Percentiles rank a stretch among this genome's conserved stretches.
These are phyloP conservation scores for Oidiodendron maius DNA, from an alignment of 495 filamentous ascomycete genomes.

Conservation along the genomic window DNA sequence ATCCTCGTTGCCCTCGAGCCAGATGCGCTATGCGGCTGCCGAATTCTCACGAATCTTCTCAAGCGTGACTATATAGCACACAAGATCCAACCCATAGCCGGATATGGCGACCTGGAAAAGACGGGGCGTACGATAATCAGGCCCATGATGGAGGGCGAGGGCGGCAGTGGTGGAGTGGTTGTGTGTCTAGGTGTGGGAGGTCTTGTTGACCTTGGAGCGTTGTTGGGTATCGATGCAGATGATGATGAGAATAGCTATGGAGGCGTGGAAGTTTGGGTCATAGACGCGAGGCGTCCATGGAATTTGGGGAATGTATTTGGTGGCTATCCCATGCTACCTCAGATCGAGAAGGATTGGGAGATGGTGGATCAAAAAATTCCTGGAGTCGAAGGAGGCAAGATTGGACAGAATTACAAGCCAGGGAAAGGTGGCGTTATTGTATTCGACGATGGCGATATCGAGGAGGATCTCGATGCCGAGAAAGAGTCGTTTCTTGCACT, in stretches of 20 bases:
- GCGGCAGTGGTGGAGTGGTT: slow-evolving; percentile 78
- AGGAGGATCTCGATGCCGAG: slow-evolving; percentile 73
- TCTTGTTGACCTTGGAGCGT: slow-evolving; percentile 72
- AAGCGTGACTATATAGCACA: slow-evolving; percentile 98
- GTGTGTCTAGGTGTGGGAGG: slow-evolving; percentile 91
- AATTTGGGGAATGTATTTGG: slow-evolving; percentile 92
- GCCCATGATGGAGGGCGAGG: slow-evolving; percentile 75
- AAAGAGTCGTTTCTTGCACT: slow-evolving; percentile 76
- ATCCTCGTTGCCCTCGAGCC: slow-evolving; percentile 90
- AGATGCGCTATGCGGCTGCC: slow-evolving; percentile 91
- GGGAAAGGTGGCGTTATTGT: slow-evolving; percentile 83
- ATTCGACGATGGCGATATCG: slow-evolving; percentile 94
- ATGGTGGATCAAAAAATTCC: slow-evolving; percentile 41
- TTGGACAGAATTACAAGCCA: slow-evolving; percentile 63
- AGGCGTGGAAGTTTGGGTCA: slow-evolving; percentile 88
- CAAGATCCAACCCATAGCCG: slow-evolving; percentile 90
- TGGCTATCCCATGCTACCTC: slow-evolving; percentile 45
- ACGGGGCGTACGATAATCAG: slow-evolving; percentile 68
- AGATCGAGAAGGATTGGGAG: slow-evolving; percentile 32
- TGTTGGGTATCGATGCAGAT: slow-evolving; percentile 59
- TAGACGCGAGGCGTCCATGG: slow-evolving; percentile 90
- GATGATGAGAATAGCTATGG: slow-evolving; percentile 42
- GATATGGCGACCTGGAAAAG: slow-evolving; percentile 82
- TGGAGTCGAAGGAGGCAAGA: slow-evolving; percentile 57
- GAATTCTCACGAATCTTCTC: slow-evolving; percentile 82